Percentiles rank a stretch among this genome's conserved stretches.
Conservation (phyloP, 352 stramenopile species). For the Phytophthora citrophthora region DNA sequence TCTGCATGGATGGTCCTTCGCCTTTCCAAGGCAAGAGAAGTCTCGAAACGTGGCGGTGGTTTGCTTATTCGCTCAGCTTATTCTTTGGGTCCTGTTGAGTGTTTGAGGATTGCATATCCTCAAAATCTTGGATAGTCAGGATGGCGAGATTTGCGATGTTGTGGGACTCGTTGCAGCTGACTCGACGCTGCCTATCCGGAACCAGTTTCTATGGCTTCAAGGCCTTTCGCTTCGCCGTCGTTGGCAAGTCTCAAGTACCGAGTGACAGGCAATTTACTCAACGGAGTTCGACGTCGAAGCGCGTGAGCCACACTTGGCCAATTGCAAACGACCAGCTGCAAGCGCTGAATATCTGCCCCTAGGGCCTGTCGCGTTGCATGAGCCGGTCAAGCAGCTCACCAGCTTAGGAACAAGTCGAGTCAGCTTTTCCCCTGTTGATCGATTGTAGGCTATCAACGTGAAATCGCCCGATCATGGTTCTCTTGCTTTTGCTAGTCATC, state of each 20-base stretch:
- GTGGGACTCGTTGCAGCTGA: constrained; percentile 41
- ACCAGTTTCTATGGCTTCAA: constrained; percentile 37
- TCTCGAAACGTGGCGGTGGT: neutral
- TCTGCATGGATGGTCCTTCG: constrained; percentile 17
- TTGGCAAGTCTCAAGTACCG: constrained; percentile 7
- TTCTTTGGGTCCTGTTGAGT: constrained; percentile 10
- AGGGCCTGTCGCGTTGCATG: constrained; percentile 26
- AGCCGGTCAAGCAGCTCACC: constrained; percentile 25
- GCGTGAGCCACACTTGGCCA: constrained; percentile 25
- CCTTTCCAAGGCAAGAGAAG: constrained; percentile 11
- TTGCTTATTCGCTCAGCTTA: constrained; percentile 5
- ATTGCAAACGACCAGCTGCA: constrained; percentile 32
- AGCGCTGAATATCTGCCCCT: constrained; percentile 19
- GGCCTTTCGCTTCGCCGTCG: constrained; percentile 14
- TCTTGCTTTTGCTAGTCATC: constrained; percentile 31
- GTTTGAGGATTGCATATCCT: constrained; percentile 16
- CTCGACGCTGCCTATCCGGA: constrained; percentile 36
- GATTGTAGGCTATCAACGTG: constrained; percentile 22
- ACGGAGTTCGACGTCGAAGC: neutral
- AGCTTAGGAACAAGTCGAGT: constrained; percentile 26
- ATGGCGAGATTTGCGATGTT: constrained; percentile 40
- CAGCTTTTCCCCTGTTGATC: constrained; percentile 19
- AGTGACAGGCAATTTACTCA: constrained; percentile 28
- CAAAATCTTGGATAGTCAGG: constrained; percentile 27
- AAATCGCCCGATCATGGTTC: constrained; percentile 10